phyloP scores from a whole-genome alignment of 352 stramenopile genomes.

The Phytophthora fragariae region DNA sequence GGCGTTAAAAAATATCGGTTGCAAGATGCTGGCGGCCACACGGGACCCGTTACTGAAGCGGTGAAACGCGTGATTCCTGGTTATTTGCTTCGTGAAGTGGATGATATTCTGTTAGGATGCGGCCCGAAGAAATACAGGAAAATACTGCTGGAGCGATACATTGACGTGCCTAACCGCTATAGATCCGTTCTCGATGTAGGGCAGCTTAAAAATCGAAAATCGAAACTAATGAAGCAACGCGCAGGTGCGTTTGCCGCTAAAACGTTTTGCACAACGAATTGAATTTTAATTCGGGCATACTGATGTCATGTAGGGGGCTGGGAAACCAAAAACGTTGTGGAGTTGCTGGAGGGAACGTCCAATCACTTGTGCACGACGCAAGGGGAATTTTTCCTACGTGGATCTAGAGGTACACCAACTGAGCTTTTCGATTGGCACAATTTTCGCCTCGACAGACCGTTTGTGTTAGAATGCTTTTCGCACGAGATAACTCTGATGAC shows the following conservation, averaged over 20 bases:
- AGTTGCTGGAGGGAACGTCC: slow-evolving; percentile 11
- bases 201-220: background rate
- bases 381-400: slow-evolving; percentile 5
- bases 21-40: background rate
- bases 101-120: background rate
- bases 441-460: background rate
- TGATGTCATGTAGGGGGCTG: slow-evolving; percentile 1
- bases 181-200: background rate
- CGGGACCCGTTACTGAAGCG: background rate
- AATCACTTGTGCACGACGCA: slow-evolving; percentile 8
- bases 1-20: background rate
- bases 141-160: background rate
- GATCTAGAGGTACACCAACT: background rate
- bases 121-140: background rate
- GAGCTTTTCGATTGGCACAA: background rate
- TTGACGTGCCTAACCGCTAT: background rate
- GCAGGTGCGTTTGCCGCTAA: background rate
- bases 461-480: slow-evolving; percentile 6
- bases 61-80: background rate
- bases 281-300: background rate
- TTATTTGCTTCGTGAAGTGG: background rate
- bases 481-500: slow-evolving; percentile 6
- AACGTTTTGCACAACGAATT: background rate
- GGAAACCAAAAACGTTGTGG: slow-evolving; percentile 17
- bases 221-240: background rate